These are phyloP conservation scores for Annulohypoxylon maeteangense DNA, from an alignment of 495 filamentous ascomycete genomes.

Conservation along the genomic window DNA sequence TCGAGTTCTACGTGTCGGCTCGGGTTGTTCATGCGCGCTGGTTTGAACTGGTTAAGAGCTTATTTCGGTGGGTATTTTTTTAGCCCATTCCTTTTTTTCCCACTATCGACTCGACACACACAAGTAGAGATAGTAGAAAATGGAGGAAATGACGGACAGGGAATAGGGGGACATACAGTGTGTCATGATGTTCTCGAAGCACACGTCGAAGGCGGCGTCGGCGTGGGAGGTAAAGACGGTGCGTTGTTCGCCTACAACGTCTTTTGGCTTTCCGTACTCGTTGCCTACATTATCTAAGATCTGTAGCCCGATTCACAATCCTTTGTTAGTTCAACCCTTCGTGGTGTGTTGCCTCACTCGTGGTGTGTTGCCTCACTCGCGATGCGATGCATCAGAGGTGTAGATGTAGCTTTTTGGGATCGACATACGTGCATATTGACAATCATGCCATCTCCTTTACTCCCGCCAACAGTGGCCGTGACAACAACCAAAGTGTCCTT, in stretches of 20 bases:
- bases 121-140: slow-evolving; percentile 1
- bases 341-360: neutral
- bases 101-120: neutral
- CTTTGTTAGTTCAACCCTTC: slow-evolving; percentile 8
- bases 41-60: slow-evolving; percentile 48
- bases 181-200: slow-evolving; percentile 87
- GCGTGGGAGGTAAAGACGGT: slow-evolving; percentile 96
- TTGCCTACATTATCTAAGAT: slow-evolving; percentile 95
- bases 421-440: slow-evolving; percentile 93
- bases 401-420: neutral
- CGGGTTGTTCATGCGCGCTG: slow-evolving; percentile 64
- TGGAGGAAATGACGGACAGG: slow-evolving; percentile 15
- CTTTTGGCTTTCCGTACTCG: slow-evolving; percentile 90
- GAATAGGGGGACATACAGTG: slow-evolving; percentile 64
- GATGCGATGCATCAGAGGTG: neutral
- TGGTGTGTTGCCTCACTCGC: neutral
- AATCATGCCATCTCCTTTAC: slow-evolving; percentile 89
- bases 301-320: slow-evolving; percentile 59
- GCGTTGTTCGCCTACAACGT: slow-evolving; percentile 90
- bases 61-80: slow-evolving; percentile 40
- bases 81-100: slow-evolving; percentile 33
- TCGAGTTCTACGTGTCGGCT: slow-evolving; percentile 90
- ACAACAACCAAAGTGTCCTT: slow-evolving; percentile 97
- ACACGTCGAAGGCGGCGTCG: slow-evolving; percentile 95
- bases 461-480: slow-evolving; percentile 86